Conservation (phyloP, 2,329 filamentous ascomycete genomes). For the Arthrobotrys pseudoclavata region DNA sequence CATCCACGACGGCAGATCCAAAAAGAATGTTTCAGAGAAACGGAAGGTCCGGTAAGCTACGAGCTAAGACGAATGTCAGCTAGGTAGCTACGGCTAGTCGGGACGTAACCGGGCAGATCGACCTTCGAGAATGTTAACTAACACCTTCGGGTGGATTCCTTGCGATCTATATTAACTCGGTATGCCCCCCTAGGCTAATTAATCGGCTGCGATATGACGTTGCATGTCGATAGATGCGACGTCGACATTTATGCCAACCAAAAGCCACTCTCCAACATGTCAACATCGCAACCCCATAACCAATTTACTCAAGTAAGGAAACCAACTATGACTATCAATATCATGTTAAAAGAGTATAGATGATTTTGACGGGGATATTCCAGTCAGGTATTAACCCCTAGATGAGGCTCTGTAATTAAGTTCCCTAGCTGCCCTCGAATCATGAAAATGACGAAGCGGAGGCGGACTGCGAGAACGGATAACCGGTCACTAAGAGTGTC, state of each 20-base stretch:
- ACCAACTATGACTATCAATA: too few species aligned
- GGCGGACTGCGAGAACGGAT: not conserved
- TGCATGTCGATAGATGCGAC: not conserved
- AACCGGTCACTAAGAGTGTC: not conserved
- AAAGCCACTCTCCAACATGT: not conserved
- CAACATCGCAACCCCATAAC: not conserved
- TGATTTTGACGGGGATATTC: too few species aligned
- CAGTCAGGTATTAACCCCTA: conserved; percentile 1
- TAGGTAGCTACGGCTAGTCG: not conserved
- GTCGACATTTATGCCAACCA: not conserved
- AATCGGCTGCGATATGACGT: conserved; percentile 7
- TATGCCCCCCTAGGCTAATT: not conserved
- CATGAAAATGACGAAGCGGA: not conserved
- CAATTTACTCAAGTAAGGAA: not conserved
- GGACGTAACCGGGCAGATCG: conserved; percentile 5
- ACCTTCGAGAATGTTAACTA: conserved; percentile 27
- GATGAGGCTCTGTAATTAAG: conserved; percentile 10
- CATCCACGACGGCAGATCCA: not conserved
- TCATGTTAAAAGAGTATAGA: too few species aligned
- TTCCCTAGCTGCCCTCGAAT: conserved; percentile 11
- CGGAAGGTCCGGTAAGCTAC: not conserved
- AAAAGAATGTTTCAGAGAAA: not conserved
- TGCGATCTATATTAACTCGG: not conserved
- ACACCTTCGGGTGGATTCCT: not conserved
- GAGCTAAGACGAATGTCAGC: conserved; percentile 14